A percentile compares a stretch with the other conserved stretches of the same genome.
phyloP scores from a whole-genome alignment of 805 yeast species.

The Nakazawaea anatomiae region DNA sequence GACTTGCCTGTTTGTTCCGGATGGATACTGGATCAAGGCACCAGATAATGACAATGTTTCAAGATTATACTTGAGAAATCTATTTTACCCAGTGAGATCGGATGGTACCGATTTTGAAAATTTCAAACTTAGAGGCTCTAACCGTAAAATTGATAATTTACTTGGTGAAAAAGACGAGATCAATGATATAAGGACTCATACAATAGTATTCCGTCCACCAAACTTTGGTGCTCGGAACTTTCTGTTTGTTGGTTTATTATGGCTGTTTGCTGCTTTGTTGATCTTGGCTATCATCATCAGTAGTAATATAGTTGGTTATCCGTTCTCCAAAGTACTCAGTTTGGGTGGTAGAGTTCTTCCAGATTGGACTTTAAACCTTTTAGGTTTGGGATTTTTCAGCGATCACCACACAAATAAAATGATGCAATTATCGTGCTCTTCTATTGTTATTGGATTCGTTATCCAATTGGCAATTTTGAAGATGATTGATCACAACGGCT shows the following conservation, averaged over 20 bases:
- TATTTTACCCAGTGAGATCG: conserved; percentile 80
- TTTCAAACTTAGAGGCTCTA: conserved; percentile 28
- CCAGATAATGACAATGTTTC: conserved; percentile 80
- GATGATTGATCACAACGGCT: background rate
- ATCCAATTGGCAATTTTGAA: background rate
- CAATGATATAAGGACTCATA: conserved; percentile 37
- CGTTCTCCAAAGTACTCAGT: background rate
- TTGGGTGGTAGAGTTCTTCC: background rate
- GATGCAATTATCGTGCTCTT: background rate
- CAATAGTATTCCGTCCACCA: conserved; percentile 86
- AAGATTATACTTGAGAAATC: conserved; percentile 50
- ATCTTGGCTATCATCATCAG: background rate
- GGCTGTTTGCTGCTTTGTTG: conserved; percentile 32
- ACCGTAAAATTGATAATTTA: conserved; percentile 30
- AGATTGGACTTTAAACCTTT: conserved; percentile 4
- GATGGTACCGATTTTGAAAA: conserved; percentile 57
- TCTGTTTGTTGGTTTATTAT: conserved; percentile 35
- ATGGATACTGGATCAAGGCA: conserved; percentile 80
- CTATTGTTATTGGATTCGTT: conserved; percentile 3
- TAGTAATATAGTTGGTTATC: conserved; percentile 4
- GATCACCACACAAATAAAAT: background rate
- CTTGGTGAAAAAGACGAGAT: conserved; percentile 28
- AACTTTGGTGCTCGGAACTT: conserved; percentile 55
- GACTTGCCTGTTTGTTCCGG: conserved; percentile 63
- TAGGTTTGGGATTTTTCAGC: background rate